A percentile compares a stretch with the other conserved stretches of the same genome.
phyloP scores from a whole-genome alignment of 164 flowering plant genomes.

The Chimonanthus praecox region DNA sequence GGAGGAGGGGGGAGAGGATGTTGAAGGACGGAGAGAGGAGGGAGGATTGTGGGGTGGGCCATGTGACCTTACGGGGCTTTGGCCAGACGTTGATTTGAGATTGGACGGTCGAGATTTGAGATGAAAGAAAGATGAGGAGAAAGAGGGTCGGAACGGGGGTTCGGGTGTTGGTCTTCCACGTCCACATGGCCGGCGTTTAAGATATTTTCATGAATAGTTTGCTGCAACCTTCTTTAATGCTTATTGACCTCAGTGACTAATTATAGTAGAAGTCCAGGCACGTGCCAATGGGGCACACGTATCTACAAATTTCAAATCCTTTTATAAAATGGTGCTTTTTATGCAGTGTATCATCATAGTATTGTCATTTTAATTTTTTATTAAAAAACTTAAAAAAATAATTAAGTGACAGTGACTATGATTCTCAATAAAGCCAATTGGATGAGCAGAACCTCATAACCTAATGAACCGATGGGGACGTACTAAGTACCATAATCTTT shows the following conservation, averaged over 20 bases:
- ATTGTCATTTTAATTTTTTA: no score
- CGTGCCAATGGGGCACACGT: background rate
- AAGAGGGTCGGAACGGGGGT: background rate
- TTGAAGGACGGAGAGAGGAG: conserved; percentile 42
- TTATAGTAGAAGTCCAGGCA: background rate
- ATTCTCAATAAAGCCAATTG: no score
- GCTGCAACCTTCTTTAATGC: background rate
- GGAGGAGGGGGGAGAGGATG: conserved; percentile 39
- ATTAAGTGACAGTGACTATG: no score
- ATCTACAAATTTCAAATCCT: no score
- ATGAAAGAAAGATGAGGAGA: background rate
- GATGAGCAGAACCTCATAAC: no score
- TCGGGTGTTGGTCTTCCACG: background rate
- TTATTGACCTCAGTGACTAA: background rate
- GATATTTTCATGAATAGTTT: no score
- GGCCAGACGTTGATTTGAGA: conserved; percentile 64
- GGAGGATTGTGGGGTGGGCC: conserved; percentile 41
- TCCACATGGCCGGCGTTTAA: background rate
- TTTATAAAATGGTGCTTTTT: no score
- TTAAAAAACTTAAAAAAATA: no score
- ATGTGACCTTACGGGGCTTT: conserved; percentile 45
- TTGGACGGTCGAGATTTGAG: background rate
- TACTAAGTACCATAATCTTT: no score
- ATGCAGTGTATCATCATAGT: no score
- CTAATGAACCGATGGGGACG: no score